These are phyloP conservation scores for Fomitiporia mediterranea DNA, from an alignment of 1,284 basidiomycete genomes.

Conservation along the genomic window DNA sequence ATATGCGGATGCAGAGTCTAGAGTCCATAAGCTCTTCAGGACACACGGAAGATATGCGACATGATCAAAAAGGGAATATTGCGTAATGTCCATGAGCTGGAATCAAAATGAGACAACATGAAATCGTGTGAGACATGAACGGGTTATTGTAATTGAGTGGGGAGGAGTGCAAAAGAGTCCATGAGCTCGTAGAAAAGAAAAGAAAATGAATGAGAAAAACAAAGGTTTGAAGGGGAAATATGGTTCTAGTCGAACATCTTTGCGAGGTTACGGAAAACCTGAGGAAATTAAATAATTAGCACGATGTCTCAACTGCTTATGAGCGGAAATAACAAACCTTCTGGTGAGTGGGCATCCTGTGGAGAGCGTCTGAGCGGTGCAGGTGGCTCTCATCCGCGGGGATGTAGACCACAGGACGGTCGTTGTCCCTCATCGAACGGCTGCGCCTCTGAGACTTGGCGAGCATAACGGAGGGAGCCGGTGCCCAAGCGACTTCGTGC, in stretches of 20 bases:
- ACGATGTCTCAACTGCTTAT: no score
- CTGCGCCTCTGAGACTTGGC: no score
- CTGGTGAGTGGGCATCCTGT: background rate
- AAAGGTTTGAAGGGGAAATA: background rate
- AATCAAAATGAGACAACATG: background rate
- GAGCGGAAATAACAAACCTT: background rate
- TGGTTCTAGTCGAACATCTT: background rate
- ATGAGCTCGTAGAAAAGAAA: background rate
- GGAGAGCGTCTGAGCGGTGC: constrained; percentile 2
- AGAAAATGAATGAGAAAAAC: no score
- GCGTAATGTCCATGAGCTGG: background rate
- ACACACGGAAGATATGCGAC: background rate
- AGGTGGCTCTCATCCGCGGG: background rate
- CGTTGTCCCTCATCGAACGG: no score
- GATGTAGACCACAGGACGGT: no score
- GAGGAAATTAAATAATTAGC: no score
- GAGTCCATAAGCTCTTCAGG: background rate
- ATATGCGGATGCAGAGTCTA: background rate
- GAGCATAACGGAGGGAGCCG: no score
- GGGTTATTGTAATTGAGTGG: no score
- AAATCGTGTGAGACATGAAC: no score
- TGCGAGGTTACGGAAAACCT: background rate
- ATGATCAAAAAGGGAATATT: background rate
- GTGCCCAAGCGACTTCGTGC: no score
- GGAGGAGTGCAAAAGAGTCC: background rate